Base-by-base conservation (phyloP, 2,329 filamentous ascomycete species). In the Ophiostoma sp. region DNA sequence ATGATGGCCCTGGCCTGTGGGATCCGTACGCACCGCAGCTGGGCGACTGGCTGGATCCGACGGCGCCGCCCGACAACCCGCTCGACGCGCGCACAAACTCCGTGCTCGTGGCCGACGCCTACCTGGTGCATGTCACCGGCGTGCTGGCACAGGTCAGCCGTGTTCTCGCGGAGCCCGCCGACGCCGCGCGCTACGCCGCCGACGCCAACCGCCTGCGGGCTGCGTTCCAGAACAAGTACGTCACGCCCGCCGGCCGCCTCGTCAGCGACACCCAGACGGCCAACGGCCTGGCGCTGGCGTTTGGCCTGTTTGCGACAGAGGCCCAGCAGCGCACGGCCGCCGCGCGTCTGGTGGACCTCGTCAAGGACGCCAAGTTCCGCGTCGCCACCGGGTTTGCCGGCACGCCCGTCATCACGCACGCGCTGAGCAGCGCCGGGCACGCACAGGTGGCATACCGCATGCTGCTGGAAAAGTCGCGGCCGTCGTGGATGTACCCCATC, bases 11-110 rank as follows among this genome's bases (percentile, higher is more conserved):
- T 39, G 76, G 77, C 4, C 77, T 81, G 1, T 81, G 79, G 80
- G 75, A 78, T 64, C 71, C 73, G 10, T 73, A 74, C 31, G 67
- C 69, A 7, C 77, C 75, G 70, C 79, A 81, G 74, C 75, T 78
- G 7, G 79, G 78, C 15, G 80, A 81, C 73, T 81, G 80, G 80
- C 77, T 82, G 2, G 80, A 81, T 71, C 80, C 80, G 2, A 74
- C 74, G 20, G 79, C 80, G 0, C 79, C 80, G 2, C 74, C 78
- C 2, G 73, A 76, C 6, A 72, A 78, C 39, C 79, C 80, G 0
- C 77, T 74, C 20, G 70, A 74, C 11, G 77, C 76, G 0, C 76
- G 74, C 20, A 81, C 79, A 0, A 76, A 79, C 68, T 73, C 75
- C 8, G 75, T 75, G 35, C 74, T 80, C 20, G 78, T 81, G 1